Percentiles rank a stretch among this genome's conserved stretches.
Evolutionary conservation across 2,329 filamentous ascomycete genomes (phyloP).

Genomic region (Pseudogymnoascus verrucosus): DNA sequence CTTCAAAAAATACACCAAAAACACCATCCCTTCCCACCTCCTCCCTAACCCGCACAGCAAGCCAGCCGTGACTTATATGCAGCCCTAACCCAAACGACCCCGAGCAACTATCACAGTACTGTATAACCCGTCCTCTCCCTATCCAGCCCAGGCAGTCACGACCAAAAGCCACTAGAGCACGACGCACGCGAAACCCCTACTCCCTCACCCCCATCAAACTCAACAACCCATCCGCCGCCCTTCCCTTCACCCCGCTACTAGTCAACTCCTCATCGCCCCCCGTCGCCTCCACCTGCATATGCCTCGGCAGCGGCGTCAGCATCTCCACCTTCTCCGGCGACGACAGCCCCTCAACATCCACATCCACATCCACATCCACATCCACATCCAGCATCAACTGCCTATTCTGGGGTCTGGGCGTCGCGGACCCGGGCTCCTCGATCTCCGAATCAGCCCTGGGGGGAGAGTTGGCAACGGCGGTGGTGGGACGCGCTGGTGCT

Average conservation of each 20-base stretch:
- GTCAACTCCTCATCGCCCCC: constrained; percentile 30
- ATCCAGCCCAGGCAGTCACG: not conserved
- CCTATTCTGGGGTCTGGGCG: not conserved
- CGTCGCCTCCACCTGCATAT: constrained; percentile 10
- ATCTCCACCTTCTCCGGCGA: not conserved
- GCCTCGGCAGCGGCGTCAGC: not conserved
- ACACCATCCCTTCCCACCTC: not conserved
- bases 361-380: too few relatives aligned
- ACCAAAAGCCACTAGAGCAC: not conserved
- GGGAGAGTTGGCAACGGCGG: not conserved
- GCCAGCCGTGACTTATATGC: constrained; percentile 6
- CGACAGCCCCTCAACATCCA: not conserved
- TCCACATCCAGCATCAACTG: not conserved
- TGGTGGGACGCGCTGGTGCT: not conserved
- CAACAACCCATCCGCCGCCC: constrained; percentile 45
- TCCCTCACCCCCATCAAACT: constrained; percentile 22
- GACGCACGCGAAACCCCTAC: not conserved
- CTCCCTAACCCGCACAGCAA: not conserved
- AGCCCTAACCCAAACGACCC: not conserved
- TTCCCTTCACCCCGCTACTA: constrained; percentile 40
- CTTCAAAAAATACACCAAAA: not conserved
- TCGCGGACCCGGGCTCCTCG: constrained; percentile 9
- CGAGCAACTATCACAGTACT: not conserved
- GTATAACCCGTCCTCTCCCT: not conserved
- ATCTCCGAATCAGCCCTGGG: not conserved